phyloP scores from a whole-genome alignment of 2,329 filamentous ascomycete species.

The Celoporthe dispersa region DNA sequence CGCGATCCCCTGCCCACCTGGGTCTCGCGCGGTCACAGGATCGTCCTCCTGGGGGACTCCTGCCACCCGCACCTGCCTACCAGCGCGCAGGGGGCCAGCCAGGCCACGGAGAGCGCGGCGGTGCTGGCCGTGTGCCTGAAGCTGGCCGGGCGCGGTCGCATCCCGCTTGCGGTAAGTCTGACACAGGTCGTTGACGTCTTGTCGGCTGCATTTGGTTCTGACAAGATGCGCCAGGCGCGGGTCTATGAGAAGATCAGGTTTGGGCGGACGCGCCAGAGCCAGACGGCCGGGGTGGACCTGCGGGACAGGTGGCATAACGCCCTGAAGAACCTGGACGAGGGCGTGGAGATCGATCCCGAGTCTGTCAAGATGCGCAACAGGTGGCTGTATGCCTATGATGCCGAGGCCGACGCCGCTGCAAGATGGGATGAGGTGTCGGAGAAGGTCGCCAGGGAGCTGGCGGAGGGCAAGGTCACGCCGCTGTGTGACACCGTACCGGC shows the following conservation, averaged over 20 bases:
- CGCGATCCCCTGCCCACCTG: slow-evolving; percentile 56
- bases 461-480: slow-evolving; percentile 43
- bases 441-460: slow-evolving; percentile 42
- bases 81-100: slow-evolving; percentile 56
- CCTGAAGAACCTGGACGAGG: slow-evolving; percentile 45
- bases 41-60: slow-evolving; percentile 56
- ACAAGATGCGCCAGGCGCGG: slow-evolving; percentile 38
- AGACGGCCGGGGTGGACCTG: slow-evolving; percentile 49
- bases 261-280: slow-evolving; percentile 44
- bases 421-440: slow-evolving; percentile 48
- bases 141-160: slow-evolving; percentile 45
- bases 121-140: slow-evolving; percentile 50
- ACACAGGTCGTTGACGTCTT: background rate
- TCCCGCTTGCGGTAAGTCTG: slow-evolving; percentile 43
- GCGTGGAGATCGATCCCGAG: slow-evolving; percentile 50
- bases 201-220: slow-evolving; percentile 2
- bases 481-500: slow-evolving; percentile 35
- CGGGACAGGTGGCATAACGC: slow-evolving; percentile 50
- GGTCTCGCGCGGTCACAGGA: slow-evolving; percentile 54
- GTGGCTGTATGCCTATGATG: slow-evolving; percentile 52
- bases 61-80: slow-evolving; percentile 60
- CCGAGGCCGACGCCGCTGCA: slow-evolving; percentile 47
- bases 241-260: slow-evolving; percentile 50
- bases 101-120: slow-evolving; percentile 57
- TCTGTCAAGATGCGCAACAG: slow-evolving; percentile 52